phyloP scores from a whole-genome alignment of 768 basidiomycete species.

The Boletus rubroflammeus region DNA sequence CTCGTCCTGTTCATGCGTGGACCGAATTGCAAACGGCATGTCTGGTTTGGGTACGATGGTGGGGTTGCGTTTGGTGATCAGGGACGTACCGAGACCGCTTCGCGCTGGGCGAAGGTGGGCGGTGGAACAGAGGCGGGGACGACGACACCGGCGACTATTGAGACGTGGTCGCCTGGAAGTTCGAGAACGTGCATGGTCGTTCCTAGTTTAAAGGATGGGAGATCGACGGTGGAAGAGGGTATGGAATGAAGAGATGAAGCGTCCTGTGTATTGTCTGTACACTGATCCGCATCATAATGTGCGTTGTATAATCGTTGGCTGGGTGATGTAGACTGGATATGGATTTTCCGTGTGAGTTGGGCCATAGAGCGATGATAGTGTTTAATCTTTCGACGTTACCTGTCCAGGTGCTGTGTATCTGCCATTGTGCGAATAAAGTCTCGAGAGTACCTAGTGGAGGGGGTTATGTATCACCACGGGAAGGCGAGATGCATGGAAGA shows the following conservation, averaged over 20 bases:
- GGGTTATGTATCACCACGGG: background rate
- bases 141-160: background rate
- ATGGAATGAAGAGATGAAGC: background rate
- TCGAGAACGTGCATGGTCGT: background rate
- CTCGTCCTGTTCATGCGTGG: slow-evolving; percentile 37
- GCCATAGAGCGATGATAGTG: too few species aligned
- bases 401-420: background rate
- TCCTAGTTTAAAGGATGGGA: background rate
- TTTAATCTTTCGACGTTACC: background rate
- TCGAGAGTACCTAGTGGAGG: background rate
- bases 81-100: background rate
- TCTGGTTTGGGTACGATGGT: slow-evolving; percentile 66
- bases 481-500: background rate
- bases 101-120: background rate
- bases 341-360: background rate
- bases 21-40: slow-evolving; percentile 32
- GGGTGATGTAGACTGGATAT: background rate
- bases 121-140: background rate
- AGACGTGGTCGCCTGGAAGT: slow-evolving; percentile 2
- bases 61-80: slow-evolving; percentile 30
- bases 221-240: background rate
- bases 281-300: background rate
- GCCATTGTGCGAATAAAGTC: background rate
- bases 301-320: background rate
- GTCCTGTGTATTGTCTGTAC: background rate